These are phyloP conservation scores for Agrocybe chaxingu DNA, from an alignment of 768 basidiomycete species.

Conservation along the genomic window DNA sequence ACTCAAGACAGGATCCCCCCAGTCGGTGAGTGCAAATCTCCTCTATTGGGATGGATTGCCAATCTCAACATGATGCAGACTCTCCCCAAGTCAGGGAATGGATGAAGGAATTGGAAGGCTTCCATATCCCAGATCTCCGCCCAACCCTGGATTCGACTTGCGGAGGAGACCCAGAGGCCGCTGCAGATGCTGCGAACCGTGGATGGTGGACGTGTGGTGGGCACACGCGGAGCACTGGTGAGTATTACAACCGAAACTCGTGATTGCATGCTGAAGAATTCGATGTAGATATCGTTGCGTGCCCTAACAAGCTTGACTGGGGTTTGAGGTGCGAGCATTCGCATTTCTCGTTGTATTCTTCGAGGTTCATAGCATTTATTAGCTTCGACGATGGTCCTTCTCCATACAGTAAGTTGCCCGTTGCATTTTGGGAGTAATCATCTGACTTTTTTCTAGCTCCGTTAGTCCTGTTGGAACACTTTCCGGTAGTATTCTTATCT, in stretches of 20 bases:
- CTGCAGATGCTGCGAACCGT: constrained; percentile 48
- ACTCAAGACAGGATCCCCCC: constrained; percentile 60
- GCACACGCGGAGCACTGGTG: constrained; percentile 48
- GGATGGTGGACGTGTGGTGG: constrained; percentile 95
- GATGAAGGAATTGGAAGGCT: constrained; percentile 74
- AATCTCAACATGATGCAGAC: constrained; percentile 26
- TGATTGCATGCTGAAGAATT: background rate
- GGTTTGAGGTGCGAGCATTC: constrained; percentile 45
- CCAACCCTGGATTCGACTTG: constrained; percentile 72
- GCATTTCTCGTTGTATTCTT: background rate
- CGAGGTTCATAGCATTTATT: background rate
- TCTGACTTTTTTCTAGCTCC: constrained; percentile 35
- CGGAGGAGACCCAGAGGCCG: constrained; percentile 48
- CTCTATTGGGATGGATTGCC: background rate
- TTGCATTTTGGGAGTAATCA: background rate
- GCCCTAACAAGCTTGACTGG: constrained; percentile 70
- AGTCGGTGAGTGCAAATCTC: constrained; percentile 39
- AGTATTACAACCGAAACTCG: background rate
- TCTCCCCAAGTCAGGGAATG: constrained; percentile 63
- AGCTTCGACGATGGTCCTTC: constrained; percentile 87
- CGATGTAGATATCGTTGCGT: constrained; percentile 54
- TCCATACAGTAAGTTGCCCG: constrained; percentile 60
- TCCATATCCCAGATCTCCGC: constrained; percentile 58
- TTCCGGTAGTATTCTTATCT: background rate
- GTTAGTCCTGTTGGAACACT: constrained; percentile 28